Evolutionary conservation across 2,329 filamentous ascomycete genomes (phyloP).

Genomic region (Xylaria arbuscula): DNA sequence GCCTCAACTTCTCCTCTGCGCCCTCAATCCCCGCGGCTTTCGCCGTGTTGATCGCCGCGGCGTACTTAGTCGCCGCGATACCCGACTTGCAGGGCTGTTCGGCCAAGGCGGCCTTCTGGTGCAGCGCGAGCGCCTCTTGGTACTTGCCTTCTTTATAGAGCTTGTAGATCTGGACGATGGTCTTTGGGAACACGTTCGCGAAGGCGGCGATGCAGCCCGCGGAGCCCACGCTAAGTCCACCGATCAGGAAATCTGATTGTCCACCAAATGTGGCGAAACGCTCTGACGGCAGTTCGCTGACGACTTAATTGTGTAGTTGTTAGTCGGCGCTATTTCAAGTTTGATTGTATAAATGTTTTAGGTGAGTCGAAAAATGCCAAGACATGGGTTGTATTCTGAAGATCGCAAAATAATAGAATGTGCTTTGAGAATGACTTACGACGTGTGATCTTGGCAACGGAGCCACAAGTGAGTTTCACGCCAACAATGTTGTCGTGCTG

Average conservation of each 20-base stretch:
- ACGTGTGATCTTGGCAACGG: conserved; percentile 69
- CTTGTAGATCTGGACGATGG: conserved; percentile 67
- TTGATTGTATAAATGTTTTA: neutral
- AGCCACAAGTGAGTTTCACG: conserved; percentile 73
- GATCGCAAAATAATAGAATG: no score
- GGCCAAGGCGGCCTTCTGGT: conserved; percentile 71
- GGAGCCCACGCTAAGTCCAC: conserved; percentile 67
- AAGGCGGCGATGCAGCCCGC: conserved; percentile 72
- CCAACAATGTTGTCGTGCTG: conserved; percentile 67
- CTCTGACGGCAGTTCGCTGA: conserved; percentile 61
- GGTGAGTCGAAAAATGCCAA: no score
- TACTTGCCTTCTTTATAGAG: conserved; percentile 69
- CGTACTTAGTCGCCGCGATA: conserved; percentile 76
- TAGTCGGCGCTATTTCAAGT: neutral
- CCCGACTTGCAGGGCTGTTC: conserved; percentile 74
- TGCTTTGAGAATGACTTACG: neutral
- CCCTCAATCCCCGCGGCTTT: conserved; percentile 68
- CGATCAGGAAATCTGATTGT: conserved; percentile 77
- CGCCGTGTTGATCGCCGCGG: conserved; percentile 69
- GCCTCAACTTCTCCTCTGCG: conserved; percentile 67
- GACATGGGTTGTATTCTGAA: no score
- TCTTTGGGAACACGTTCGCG: conserved; percentile 70
- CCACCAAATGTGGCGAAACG: conserved; percentile 77
- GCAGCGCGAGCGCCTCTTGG: conserved; percentile 69
- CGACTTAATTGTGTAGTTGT: conserved; percentile 47